Evolutionary conservation across 163 green algal species (phyloP), one percentile per base, ranked within the genome.

Genomic region (Coccomyxa subellipsoidea): DNA sequence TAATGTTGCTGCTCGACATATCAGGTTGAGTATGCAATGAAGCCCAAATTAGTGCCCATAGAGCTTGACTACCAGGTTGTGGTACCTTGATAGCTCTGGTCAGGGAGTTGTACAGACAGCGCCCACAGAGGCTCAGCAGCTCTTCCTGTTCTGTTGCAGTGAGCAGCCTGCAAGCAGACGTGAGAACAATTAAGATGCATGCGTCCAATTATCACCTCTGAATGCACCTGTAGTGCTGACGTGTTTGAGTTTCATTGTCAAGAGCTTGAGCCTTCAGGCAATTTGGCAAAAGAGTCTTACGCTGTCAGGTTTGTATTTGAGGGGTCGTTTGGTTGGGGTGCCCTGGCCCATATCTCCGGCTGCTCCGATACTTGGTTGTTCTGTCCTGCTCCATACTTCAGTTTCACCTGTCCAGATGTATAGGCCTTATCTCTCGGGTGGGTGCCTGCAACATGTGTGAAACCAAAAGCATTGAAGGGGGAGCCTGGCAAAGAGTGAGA

Each of bases 91-190:
- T 54, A 23, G 77, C 70, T 9, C 12, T 75, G 4, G 37, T 38
- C 70, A 88, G 53, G 29, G 54, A 77, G 69, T 85, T 53, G 31
- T 53, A 83, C 25, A 88, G 59, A 77, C 76, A 83, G 12, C 84
- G 84, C 9, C 84, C 84, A 29, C 84, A 88, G 4, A 88, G 69
- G 3, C 40, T 77, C n/a, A 54, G 38, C 31, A 88, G 54, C n/a
- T 85, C 25, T 38, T 53, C 31, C 18, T 37, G 54, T 37, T 88
- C 81, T 27, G 37, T 38, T 36, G 79, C 37, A 27, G 80, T 54
- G 38, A 84, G 40, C 0, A 76, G 2, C 31, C 69, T 76, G 69
- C 18, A 37, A 23, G 69, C n/a, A 6, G 23, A 59, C 21, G 21
- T 8, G 21, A 59, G 1, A 27, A 21, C 5, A 8, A 1, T 59